Percentiles rank a stretch among this genome's conserved stretches.
These are phyloP conservation scores for Hirsutella thompsonii DNA, from an alignment of 2,329 filamentous ascomycete species.

Conservation along the genomic window DNA sequence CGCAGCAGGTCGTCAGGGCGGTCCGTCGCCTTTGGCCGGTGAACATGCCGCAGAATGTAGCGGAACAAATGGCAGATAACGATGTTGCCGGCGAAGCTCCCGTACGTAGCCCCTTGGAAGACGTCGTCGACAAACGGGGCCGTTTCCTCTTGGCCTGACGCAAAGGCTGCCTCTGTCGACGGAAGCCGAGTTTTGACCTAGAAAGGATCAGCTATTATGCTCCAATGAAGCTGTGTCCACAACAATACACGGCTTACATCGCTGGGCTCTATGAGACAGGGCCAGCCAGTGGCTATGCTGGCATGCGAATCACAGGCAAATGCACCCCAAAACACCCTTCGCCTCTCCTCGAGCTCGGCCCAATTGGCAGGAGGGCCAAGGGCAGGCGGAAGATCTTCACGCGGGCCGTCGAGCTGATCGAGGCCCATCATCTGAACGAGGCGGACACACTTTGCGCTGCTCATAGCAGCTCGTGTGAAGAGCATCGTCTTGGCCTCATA, in stretches of 20 bases:
- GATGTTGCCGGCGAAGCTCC: constrained; percentile 59
- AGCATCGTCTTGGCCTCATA: constrained; percentile 79
- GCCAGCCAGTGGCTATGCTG: constrained; percentile 84
- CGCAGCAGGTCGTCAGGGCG: constrained; percentile 59
- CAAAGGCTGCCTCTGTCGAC: constrained; percentile 63
- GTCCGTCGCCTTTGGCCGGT: constrained; percentile 57
- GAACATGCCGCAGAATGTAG: constrained; percentile 67
- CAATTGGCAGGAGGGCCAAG: constrained; percentile 63
- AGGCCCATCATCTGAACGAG: constrained; percentile 76
- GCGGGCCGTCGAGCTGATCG: constrained; percentile 58
- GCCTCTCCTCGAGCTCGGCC: constrained; percentile 63
- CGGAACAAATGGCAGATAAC: constrained; percentile 71
- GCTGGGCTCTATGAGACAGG: constrained; percentile 61
- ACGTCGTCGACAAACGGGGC: constrained; percentile 52
- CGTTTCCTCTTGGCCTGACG: constrained; percentile 48
- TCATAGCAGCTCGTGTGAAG: constrained; percentile 80
- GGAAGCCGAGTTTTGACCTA: constrained; percentile 60
- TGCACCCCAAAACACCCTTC: constrained; percentile 74
- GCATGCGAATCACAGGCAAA: constrained; percentile 78
- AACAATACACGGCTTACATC: constrained; percentile 32
- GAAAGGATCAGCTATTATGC: too few species aligned
- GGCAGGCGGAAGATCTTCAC: constrained; percentile 58
- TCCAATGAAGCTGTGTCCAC: too few species aligned
- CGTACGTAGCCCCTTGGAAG: constrained; percentile 49
- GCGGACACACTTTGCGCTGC: constrained; percentile 55